Percentiles rank a stretch among this genome's conserved stretches.
These are phyloP conservation scores for Wickerhamiella alocasiicola DNA, from an alignment of 805 yeast genomes.

Conservation along the genomic window DNA sequence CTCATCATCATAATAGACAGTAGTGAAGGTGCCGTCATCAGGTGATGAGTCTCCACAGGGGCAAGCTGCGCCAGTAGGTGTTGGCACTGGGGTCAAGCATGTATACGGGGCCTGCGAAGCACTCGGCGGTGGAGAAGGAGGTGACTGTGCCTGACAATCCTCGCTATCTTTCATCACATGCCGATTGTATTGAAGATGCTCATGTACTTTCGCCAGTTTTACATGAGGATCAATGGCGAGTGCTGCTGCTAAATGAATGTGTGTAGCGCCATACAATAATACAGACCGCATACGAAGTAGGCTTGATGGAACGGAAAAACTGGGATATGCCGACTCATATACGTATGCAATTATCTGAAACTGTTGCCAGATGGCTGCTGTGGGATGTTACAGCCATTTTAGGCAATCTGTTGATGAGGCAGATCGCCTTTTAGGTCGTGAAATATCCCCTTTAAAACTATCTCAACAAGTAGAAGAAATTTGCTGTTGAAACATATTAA, in stretches of 20 bases:
- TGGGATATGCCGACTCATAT: not conserved
- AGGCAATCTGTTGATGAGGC: too few species aligned
- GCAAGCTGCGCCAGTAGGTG: not conserved
- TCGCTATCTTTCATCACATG: conserved; percentile 4
- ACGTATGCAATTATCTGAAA: too few species aligned
- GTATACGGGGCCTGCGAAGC: not conserved
- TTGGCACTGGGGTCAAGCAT: conserved; percentile 2
- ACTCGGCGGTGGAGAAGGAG: conserved; percentile 1
- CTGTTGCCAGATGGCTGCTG: too few species aligned
- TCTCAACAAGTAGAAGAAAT: too few species aligned
- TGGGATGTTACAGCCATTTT: too few species aligned
- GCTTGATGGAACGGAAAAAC: too few species aligned
- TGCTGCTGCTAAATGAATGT: conserved; percentile 7
- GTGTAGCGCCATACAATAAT: conserved; percentile 4
- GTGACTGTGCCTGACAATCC: not conserved
- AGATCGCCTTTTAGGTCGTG: too few species aligned
- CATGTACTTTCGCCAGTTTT: conserved; percentile 4
- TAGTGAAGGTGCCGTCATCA: not conserved
- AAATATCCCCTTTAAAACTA: too few species aligned
- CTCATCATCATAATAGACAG: not conserved
- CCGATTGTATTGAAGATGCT: conserved; percentile 6
- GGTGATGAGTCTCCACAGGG: not conserved
- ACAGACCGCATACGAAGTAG: conserved; percentile 7
- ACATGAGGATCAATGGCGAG: conserved; percentile 7
- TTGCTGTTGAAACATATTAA: too few species aligned